Base-by-base conservation (phyloP, 2,329 filamentous ascomycete species). In the Fusarium stilboides region DNA sequence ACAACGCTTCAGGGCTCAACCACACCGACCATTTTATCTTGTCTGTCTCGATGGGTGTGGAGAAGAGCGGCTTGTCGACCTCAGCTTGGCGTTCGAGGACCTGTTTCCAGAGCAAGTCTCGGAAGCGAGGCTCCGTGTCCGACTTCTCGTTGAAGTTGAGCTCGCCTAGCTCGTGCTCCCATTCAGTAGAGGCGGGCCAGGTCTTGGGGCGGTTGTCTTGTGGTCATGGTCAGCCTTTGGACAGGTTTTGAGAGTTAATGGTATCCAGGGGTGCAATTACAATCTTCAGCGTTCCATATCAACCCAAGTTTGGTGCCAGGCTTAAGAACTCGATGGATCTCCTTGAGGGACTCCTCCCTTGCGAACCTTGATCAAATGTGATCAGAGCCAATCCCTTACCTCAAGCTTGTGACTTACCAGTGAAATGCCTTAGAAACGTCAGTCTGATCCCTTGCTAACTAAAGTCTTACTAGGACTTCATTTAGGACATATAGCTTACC, bases 211-310 rank as follows among this genome's bases (percentile, higher is more conserved):
- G 86, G 76, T 93, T 93, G 76, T 92, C 89, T 91, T 31, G 28
- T 33, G 42, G n/a, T 28, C 10, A 24, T 15, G 8, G 28, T 60
- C 33, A 65, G 53, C 8, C 36, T 51, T 37, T 17, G 12, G 15
- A 26, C 6, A 4, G 17, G 4, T 26, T 10, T 65, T 31, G 17
- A 9, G 14, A 42, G 19, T n/a, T 12, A 9, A 15, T 9, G 34
- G n/a, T 39, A 24, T 34, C 22, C 45, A 40, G 10, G 31, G 33
- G 39, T 51, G 20, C 10, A 24, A 15, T 85, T 79, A 90, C 90
- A 92, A 68, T 92, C 89, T 76, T 93, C 91, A 62, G 90, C 82
- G 71, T 93, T 93, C 91, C 92, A 94, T 54, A 94, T 89, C 76
- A 92, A 78, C 15, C 88, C 91, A 28, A 94, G 81, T 28, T 83